phyloP scores from a whole-genome alignment of 2,329 filamentous ascomycete species.

The Sporothrix euskadiensis region DNA sequence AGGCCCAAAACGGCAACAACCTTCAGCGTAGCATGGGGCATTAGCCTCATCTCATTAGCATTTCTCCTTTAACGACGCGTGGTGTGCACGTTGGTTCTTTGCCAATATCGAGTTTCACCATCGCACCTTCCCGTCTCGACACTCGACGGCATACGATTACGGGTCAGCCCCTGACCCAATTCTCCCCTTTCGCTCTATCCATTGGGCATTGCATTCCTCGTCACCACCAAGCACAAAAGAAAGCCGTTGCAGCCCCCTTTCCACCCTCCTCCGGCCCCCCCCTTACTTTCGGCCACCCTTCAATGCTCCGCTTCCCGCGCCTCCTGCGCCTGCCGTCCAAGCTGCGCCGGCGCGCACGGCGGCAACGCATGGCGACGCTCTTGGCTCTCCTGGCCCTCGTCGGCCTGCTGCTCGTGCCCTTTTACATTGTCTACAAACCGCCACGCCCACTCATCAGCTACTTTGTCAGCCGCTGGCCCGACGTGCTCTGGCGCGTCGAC shows the following conservation, averaged over 20 bases:
- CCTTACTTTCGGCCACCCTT: background rate
- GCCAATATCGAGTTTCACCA: background rate
- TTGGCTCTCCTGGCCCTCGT: conserved; percentile 45
- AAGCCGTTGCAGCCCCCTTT: background rate
- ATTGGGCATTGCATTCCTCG: background rate
- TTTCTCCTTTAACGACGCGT: background rate
- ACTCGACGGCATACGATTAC: background rate
- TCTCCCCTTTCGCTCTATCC: background rate
- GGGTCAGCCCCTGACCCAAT: background rate
- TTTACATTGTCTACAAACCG: conserved; percentile 80
- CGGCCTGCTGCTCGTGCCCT: conserved; percentile 43
- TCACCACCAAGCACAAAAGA: background rate
- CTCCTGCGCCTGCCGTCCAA: conserved; percentile 58
- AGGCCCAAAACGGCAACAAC: conserved; percentile 15
- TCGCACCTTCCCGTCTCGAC: conserved; percentile 1
- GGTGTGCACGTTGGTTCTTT: background rate
- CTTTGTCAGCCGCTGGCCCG: conserved; percentile 70
- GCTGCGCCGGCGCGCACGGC: conserved; percentile 58
- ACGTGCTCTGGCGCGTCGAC: conserved; percentile 72
- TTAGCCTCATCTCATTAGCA: background rate
- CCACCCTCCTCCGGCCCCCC: background rate
- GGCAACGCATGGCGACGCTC: conserved; percentile 60
- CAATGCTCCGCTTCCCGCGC: conserved; percentile 41
- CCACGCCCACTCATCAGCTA: conserved; percentile 69
- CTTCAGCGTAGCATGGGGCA: conserved; percentile 9